Percentiles rank a stretch among this genome's conserved stretches.
These are phyloP conservation scores for Verticillium nonalfalfae DNA, from an alignment of 2,329 filamentous ascomycete genomes.

Conservation along the genomic window DNA sequence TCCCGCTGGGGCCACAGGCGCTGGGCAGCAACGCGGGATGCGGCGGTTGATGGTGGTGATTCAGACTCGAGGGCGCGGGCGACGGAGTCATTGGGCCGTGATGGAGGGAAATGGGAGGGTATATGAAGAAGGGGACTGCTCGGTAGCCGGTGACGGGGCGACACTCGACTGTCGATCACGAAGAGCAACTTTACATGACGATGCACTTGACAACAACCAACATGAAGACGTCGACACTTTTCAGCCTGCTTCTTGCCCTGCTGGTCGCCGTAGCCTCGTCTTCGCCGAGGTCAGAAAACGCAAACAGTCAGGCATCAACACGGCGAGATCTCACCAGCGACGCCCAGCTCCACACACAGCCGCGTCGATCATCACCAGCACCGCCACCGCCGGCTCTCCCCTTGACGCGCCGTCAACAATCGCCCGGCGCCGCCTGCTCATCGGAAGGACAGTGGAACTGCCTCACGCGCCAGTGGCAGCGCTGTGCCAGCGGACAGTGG, in stretches of 20 bases:
- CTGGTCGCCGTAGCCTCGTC: neutral
- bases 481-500: constrained; percentile 42
- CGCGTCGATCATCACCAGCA: neutral
- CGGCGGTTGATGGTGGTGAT: neutral
- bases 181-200: neutral
- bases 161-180: neutral
- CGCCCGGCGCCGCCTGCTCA: constrained; percentile 31
- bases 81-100: neutral
- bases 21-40: constrained; percentile 1
- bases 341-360: neutral
- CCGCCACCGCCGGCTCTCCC: neutral
- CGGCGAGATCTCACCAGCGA: neutral
- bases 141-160: neutral
- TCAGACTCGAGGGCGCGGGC: neutral
- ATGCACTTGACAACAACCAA: neutral
- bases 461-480: constrained; percentile 40
- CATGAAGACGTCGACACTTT: neutral
- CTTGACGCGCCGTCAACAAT: constrained; percentile 16
- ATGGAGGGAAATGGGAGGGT: neutral
- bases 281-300: neutral
- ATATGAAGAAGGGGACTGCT: neutral
- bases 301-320: neutral
- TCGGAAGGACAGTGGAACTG: constrained; percentile 50
- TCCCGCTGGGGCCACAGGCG: neutral
- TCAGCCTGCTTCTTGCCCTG: neutral